Percentiles rank a stretch among this genome's conserved stretches.
Conservation (phyloP, 2,329 filamentous ascomycete species). For the Delphinella strobiligena region DNA sequence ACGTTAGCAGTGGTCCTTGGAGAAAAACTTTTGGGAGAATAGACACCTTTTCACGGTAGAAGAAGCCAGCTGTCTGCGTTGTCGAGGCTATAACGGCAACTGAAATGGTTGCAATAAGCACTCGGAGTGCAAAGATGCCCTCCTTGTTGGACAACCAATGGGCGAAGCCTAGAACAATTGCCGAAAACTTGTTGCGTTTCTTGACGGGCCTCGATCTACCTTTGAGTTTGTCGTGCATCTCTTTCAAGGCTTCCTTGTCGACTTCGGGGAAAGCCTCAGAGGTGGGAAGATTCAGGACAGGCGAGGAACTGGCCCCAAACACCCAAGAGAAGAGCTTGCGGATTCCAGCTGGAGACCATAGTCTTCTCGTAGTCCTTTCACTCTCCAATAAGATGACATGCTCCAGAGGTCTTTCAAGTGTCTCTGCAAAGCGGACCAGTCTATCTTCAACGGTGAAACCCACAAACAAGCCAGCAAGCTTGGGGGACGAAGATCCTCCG, state of each 20-base stretch:
- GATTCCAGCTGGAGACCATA: constrained; percentile 6
- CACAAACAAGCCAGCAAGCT: constrained; percentile 6
- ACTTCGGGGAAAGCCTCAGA: constrained; percentile 3
- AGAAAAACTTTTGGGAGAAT: no score
- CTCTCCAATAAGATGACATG: constrained; percentile 3
- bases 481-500: not conserved
- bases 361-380: not conserved
- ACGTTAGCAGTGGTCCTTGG: no score
- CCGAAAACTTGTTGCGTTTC: constrained; percentile 29
- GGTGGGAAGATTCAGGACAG: not conserved
- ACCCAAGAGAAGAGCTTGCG: constrained; percentile 5
- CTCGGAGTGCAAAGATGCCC: constrained; percentile 5
- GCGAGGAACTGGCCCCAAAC: constrained; percentile 1
- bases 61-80: constrained; percentile 29
- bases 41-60: constrained; percentile 28
- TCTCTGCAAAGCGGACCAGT: constrained; percentile 2
- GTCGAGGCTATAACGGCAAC: constrained; percentile 4
- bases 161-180: constrained; percentile 27
- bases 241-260: constrained; percentile 4
- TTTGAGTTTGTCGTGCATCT: constrained; percentile 4
- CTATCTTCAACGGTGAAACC: constrained; percentile 9
- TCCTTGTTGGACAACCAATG: constrained; percentile 8
- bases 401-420: constrained; percentile 1
- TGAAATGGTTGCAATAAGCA: constrained; percentile 5
- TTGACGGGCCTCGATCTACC: constrained; percentile 12